Conservation (phyloP, 1,139 yeast genomes). For the Hyphopichia fennica region DNA sequence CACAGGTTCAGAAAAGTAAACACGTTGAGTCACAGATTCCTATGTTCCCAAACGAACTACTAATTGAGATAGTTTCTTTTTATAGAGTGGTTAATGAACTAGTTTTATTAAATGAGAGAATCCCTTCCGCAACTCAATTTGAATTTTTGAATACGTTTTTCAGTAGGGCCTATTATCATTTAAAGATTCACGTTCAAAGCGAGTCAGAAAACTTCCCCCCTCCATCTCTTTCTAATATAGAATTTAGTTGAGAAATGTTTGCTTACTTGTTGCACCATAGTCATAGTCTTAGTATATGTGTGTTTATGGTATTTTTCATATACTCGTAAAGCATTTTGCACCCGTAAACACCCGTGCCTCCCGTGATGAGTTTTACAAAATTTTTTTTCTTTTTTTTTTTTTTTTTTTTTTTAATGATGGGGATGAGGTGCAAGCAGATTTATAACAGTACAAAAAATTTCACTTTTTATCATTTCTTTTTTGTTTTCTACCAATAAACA, state of each 20-base stretch:
- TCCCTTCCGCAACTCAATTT: slow-evolving; percentile 10
- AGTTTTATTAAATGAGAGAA: slow-evolving; percentile 7
- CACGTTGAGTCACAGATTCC: not conserved
- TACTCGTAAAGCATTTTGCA: slow-evolving; percentile 3
- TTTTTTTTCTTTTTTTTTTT: slow-evolving; percentile 5
- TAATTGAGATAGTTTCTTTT: slow-evolving; percentile 10
- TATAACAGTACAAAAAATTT: not conserved
- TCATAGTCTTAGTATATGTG: not conserved
- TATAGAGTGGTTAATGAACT: slow-evolving; percentile 11
- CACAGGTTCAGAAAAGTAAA: not conserved
- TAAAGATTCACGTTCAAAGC: not conserved
- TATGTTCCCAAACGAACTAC: slow-evolving; percentile 3
- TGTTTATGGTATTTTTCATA: not conserved
- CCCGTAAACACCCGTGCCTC: not conserved
- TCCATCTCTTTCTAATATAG: not conserved
- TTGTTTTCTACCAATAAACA: slow-evolving; percentile 3
- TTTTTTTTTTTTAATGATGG: slow-evolving; percentile 2
- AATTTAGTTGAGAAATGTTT: not conserved
- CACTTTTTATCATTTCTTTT: not conserved
- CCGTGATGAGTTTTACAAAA: not conserved
- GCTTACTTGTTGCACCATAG: not conserved
- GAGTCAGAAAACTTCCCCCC: not conserved
- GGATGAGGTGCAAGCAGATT: slow-evolving; percentile 11
- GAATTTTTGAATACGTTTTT: slow-evolving; percentile 4
- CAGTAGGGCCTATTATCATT: not conserved